Evolutionary conservation across 257 asterid species (phyloP).

Genomic region (Anisodus tanguticus): DNA sequence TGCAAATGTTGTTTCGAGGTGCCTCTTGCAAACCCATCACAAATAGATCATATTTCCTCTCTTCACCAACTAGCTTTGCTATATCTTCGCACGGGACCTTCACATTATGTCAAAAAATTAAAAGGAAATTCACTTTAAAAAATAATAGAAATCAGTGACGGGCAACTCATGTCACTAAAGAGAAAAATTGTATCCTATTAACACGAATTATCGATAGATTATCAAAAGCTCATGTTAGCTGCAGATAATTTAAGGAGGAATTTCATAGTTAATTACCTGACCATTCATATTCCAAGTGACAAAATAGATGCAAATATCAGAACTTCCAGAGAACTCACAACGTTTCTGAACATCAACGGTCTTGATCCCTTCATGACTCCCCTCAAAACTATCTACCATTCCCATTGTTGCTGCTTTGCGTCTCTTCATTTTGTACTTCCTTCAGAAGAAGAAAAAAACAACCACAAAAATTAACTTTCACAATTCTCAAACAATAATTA

Average conservation of each 20-base stretch:
- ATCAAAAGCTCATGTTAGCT: neutral
- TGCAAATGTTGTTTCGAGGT: slow-evolving; percentile 49
- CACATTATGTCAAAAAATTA: neutral
- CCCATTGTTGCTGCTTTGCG: slow-evolving; percentile 28
- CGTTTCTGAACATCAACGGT: slow-evolving; percentile 46
- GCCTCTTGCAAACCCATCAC: slow-evolving; percentile 80
- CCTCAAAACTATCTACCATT: slow-evolving; percentile 38
- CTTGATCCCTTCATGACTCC: slow-evolving; percentile 65
- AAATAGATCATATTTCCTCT: slow-evolving; percentile 56
- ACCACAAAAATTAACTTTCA: neutral
- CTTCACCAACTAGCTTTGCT: slow-evolving; percentile 52
- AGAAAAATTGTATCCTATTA: neutral
- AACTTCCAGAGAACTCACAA: slow-evolving; percentile 52
- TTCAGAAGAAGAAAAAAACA: neutral
- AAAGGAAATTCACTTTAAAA: neutral
- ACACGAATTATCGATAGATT: too few species aligned
- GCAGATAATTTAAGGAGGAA: neutral
- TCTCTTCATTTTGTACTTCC: slow-evolving; percentile 38
- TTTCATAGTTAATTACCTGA: slow-evolving; percentile 38
- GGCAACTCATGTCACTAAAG: neutral
- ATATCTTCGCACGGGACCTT: slow-evolving; percentile 61
- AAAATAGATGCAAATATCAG: slow-evolving; percentile 62
- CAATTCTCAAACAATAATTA: too few species aligned
- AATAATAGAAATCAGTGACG: neutral
- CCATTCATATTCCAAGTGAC: slow-evolving; percentile 85